Conservation (phyloP, 768 basidiomycete genomes). For the Naganishia antarctica region DNA sequence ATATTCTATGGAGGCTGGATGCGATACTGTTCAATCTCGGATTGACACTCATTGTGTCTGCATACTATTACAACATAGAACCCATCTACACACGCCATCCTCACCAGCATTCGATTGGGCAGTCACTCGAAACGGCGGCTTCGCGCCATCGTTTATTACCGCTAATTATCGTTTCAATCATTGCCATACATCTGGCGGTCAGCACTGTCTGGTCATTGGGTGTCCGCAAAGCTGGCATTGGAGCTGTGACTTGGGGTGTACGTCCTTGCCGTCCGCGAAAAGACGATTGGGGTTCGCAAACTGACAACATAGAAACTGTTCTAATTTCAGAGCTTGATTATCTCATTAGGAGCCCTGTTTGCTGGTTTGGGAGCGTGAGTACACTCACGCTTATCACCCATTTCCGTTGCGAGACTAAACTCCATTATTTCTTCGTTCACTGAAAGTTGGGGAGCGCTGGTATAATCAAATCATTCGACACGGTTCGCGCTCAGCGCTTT, state of each 20-base stretch:
- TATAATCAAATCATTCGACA: too few relatives aligned
- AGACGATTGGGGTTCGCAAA: too few relatives aligned
- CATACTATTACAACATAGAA: conserved; percentile 46
- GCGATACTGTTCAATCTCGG: conserved; percentile 47
- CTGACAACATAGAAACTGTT: conserved; percentile 6
- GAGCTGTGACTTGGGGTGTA: conserved; percentile 49
- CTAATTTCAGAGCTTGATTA: conserved; percentile 43
- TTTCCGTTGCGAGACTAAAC: neutral
- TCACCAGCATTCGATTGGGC: neutral
- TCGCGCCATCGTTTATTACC: conserved; percentile 38
- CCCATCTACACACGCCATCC: conserved; percentile 40
- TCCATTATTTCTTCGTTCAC: neutral
- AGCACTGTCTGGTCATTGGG: conserved; percentile 43
- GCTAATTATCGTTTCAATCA: conserved; percentile 37
- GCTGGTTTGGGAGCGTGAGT: conserved; percentile 43
- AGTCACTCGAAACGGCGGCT: neutral
- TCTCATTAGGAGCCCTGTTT: conserved; percentile 46
- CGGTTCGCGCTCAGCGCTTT: too few relatives aligned
- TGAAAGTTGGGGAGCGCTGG: conserved; percentile 20
- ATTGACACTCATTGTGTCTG: conserved; percentile 43
- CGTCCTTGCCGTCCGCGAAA: conserved; percentile 25
- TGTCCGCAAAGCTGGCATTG: conserved; percentile 43
- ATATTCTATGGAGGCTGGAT: conserved; percentile 47
- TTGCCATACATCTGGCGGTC: conserved; percentile 35
- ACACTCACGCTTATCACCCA: neutral